A percentile compares a stretch with the other conserved stretches of the same genome.
Evolutionary conservation across 345 rosid genomes (phyloP).

Genomic region (Eucalyptus lansdowneana): DNA sequence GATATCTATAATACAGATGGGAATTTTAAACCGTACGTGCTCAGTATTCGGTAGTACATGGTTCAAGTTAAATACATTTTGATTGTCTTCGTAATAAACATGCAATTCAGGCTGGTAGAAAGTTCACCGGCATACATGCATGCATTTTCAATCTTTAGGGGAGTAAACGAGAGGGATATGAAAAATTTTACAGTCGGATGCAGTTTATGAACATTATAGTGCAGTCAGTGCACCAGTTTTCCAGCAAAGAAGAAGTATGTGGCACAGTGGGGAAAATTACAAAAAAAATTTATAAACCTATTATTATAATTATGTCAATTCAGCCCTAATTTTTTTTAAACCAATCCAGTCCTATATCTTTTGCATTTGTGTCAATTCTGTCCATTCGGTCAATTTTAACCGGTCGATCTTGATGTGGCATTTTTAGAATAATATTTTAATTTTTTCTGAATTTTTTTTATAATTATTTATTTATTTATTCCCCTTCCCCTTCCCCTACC

Average conservation of each 20-base stretch:
- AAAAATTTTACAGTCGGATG: neutral
- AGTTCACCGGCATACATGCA: neutral
- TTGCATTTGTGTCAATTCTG: rapidly evolving
- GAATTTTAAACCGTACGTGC: neutral
- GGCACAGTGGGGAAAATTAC: rapidly evolving
- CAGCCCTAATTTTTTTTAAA: rapidly evolving
- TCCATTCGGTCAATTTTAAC: rapidly evolving
- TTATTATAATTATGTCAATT: rapidly evolving
- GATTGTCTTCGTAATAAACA: neutral
- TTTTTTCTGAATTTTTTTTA: too few relatives aligned
- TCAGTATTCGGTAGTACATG: neutral
- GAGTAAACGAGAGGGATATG: neutral
- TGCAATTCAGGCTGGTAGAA: neutral
- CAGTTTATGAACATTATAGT: neutral
- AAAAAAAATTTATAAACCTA: rapidly evolving
- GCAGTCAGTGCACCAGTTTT: neutral
- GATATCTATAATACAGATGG: neutral
- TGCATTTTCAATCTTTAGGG: neutral
- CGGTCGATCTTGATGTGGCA: rapidly evolving
- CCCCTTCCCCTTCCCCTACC: too few relatives aligned
- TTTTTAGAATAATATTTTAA: too few relatives aligned
- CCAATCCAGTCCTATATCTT: rapidly evolving
- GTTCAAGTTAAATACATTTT: neutral
- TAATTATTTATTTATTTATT: too few relatives aligned
- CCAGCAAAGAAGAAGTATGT: neutral